Evolutionary conservation across 1,284 basidiomycete species (phyloP).

Genomic region (Ustilago esculenta): DNA sequence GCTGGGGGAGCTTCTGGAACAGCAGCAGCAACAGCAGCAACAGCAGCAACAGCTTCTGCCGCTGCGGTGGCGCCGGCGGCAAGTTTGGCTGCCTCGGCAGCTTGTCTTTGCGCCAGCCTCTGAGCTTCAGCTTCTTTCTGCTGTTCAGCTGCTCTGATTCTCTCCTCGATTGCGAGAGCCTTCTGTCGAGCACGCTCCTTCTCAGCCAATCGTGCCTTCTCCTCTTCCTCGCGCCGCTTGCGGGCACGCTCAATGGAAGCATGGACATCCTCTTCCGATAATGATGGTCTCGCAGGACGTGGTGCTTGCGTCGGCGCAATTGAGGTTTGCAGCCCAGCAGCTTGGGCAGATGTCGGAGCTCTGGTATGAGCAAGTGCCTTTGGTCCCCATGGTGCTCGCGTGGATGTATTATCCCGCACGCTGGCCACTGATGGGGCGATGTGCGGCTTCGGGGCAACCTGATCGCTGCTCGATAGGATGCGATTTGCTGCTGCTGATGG

Average conservation of each 20-base stretch:
- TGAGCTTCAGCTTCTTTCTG: constrained; percentile 42
- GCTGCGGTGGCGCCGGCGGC: too few relatives aligned
- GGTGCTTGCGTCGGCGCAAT: not conserved
- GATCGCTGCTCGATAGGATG: not conserved
- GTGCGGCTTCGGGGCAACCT: constrained; percentile 4
- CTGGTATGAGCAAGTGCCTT: constrained; percentile 20
- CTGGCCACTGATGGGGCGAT: not conserved
- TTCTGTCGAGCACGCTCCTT: constrained; percentile 61
- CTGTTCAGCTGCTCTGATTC: constrained; percentile 51
- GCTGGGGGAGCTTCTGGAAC: not conserved
- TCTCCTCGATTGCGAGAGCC: constrained; percentile 59
- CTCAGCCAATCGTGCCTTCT: constrained; percentile 52
- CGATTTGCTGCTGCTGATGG: not conserved
- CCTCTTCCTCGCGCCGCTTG: constrained; percentile 62
- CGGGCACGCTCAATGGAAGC: constrained; percentile 63
- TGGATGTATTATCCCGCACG: not conserved
- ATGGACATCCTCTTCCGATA: constrained; percentile 51
- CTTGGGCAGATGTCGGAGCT: constrained; percentile 1
- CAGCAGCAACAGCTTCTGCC: constrained; percentile 8
- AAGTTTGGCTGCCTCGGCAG: constrained; percentile 10
- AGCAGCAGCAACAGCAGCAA: constrained; percentile 4
- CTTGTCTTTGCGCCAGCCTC: constrained; percentile 23
- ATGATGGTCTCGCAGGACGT: not conserved
- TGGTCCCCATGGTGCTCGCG: constrained; percentile 33
- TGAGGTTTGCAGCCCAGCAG: not conserved